Percentiles rank a stretch among this genome's conserved stretches.
These are phyloP conservation scores for Aspergillus haitiensis DNA, from an alignment of 495 filamentous ascomycete species.

Conservation along the genomic window DNA sequence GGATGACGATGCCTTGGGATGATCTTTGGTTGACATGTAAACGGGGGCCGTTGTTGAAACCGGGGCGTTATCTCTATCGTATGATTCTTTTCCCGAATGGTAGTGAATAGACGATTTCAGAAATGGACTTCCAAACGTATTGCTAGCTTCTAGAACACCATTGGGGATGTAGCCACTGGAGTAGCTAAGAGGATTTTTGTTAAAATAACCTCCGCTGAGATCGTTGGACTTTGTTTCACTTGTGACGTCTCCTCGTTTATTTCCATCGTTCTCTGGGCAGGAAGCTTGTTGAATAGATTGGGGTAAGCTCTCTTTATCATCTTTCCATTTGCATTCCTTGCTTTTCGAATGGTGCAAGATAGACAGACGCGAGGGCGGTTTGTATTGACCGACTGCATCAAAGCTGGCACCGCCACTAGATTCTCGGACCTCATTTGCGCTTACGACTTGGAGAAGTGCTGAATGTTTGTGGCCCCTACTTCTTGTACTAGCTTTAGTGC, in stretches of 20 bases:
- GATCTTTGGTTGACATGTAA: background rate
- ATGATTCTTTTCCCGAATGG: conserved; percentile 3
- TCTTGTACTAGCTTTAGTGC: conserved; percentile 17
- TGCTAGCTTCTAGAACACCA: conserved; percentile 9
- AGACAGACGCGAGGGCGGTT: conserved; percentile 17
- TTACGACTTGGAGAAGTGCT: conserved; percentile 15
- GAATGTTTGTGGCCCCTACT: conserved; percentile 21
- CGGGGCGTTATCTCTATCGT: conserved; percentile 2
- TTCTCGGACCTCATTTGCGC: background rate
- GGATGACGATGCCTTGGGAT: conserved; percentile 12
- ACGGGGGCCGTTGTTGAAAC: background rate
- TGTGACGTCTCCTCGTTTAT: background rate
- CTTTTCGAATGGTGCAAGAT: conserved; percentile 11
- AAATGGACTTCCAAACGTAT: conserved; percentile 20
- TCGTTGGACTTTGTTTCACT: conserved; percentile 1
- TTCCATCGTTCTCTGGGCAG: background rate
- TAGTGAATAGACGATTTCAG: conserved; percentile 4
- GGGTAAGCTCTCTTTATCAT: background rate
- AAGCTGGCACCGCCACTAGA: background rate
- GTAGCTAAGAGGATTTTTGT: conserved; percentile 27
- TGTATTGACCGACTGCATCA: conserved; percentile 3
- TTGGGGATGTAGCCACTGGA: conserved; percentile 9
- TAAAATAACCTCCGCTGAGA: conserved; percentile 9
- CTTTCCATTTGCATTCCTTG: background rate
- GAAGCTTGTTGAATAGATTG: conserved; percentile 13